phyloP scores from a whole-genome alignment of 106 monocot genomes.

The Chionographis japonica region DNA sequence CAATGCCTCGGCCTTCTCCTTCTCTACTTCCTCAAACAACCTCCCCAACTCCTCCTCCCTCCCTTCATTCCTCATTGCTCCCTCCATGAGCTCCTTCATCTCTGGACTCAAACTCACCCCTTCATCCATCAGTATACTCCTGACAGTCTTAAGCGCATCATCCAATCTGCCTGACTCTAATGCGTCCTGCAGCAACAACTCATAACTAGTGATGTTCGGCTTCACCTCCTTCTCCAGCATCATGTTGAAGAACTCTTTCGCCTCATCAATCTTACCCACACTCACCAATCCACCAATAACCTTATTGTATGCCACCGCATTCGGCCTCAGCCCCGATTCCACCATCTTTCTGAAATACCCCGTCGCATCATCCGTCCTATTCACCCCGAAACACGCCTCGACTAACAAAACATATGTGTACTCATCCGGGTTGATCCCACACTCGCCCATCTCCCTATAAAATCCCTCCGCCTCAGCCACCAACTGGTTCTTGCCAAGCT shows the following conservation, averaged over 20 bases:
- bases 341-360: slow-evolving; percentile 76
- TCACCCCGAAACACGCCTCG: slow-evolving; percentile 62
- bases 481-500: slow-evolving; percentile 54
- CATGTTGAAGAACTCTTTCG: slow-evolving; percentile 57
- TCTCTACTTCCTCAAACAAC: slow-evolving; percentile 73
- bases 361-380: slow-evolving; percentile 60
- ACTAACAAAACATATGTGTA: slow-evolving; percentile 76
- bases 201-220: slow-evolving; percentile 67
- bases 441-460: slow-evolving; percentile 71
- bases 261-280: slow-evolving; percentile 59
- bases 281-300: slow-evolving; percentile 60
- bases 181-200: slow-evolving; percentile 51
- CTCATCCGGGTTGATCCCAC: slow-evolving; percentile 65
- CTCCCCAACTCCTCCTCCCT: slow-evolving; percentile 63
- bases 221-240: slow-evolving; percentile 80
- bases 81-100: slow-evolving; percentile 74
- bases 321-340: slow-evolving; percentile 64
- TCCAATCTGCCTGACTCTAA: slow-evolving; percentile 45
- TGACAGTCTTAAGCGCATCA: slow-evolving; percentile 59
- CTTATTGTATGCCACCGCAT: slow-evolving; percentile 72
- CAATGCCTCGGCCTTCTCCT: slow-evolving; percentile 73
- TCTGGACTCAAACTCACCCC: slow-evolving; percentile 40
- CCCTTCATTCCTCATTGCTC: slow-evolving; percentile 50
- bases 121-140: slow-evolving; percentile 71
- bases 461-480: slow-evolving; percentile 53